Evolutionary conservation across 2,329 filamentous ascomycete species (phyloP), one percentile per base, ranked within the genome.

Genomic region (Colletotrichum gigasporum): DNA sequence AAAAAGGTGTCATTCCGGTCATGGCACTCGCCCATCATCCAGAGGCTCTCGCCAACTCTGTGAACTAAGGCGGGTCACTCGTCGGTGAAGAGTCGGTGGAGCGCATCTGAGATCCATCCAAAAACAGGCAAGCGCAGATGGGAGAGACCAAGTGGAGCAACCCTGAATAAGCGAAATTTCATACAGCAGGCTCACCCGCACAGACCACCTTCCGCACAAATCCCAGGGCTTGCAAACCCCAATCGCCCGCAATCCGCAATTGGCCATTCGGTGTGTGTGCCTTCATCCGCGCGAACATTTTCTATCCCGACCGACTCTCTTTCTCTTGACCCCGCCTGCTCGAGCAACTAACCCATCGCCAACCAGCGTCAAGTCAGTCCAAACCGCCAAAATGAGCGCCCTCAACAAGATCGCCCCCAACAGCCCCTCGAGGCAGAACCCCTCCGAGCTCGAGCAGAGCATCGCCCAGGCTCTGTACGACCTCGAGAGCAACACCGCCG

Each of bases 361-460:
- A 56, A 66, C 56, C 56, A 63, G 37, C 60, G 28, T 52, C 60
- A 67, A 68, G 68, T 72, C 70, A 71, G n/a, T 71, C 65, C 58
- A 59, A 77, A 70, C 79, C 77, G 83, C 82, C 84, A 88, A 79
- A 77, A 90, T 90, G 87, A 85, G 80, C 80, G 78, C 92, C 83
- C 85, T 96, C 81, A 97, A 97, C 92, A 98, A 98, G 93, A 98
- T 98, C 84, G 94, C 94, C 81, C 83, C 90, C 82, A 97, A 96
- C 91, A 96, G 93, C 91, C 91, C 95, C 75, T 97, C 95, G 85
- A 90, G 93, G 88, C 89, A 92, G 83, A 96, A 91, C 85, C 96
- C 96, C 75, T 97, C 93, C 74, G 96, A 99, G 91, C 91, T 98
- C 76, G 96, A 99, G 93, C 90, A 88, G 83, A 93, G 86, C 88